Conservation (phyloP, 257 asterid genomes). For the Scutellaria minor region DNA sequence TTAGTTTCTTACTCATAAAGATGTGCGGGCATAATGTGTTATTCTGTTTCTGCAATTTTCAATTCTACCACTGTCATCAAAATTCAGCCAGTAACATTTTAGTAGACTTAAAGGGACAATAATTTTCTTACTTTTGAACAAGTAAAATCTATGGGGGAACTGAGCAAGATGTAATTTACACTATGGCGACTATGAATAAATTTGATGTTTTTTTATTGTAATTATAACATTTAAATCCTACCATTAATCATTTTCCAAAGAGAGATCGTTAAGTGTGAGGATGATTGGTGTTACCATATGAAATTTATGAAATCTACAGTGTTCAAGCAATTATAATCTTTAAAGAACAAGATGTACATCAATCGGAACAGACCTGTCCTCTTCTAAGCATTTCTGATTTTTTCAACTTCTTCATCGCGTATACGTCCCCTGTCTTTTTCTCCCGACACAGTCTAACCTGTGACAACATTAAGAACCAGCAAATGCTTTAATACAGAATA, state of each 20-base stretch:
- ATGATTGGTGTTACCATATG: too few relatives aligned
- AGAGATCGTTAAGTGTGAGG: too few relatives aligned
- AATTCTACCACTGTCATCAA: not conserved
- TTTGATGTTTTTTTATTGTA: too few relatives aligned
- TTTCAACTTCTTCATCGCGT: slow-evolving; percentile 88
- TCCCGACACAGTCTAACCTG: slow-evolving; percentile 90
- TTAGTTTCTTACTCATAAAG: not conserved
- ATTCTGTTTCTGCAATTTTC: not conserved
- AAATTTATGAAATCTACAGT: not conserved
- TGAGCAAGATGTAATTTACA: too few relatives aligned
- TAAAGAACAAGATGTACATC: not conserved
- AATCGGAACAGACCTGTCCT: slow-evolving; percentile 71
- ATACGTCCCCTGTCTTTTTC: slow-evolving; percentile 66
- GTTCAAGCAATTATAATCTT: not conserved
- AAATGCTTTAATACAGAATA: too few relatives aligned
- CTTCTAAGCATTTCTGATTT: slow-evolving; percentile 89
- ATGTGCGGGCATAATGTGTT: not conserved
- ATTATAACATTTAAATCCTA: too few relatives aligned
- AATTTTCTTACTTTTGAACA: not conserved
- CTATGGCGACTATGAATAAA: too few relatives aligned
- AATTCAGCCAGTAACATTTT: not conserved
- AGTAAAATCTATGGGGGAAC: not conserved
- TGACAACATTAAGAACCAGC: slow-evolving; percentile 32
- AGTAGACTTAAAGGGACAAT: not conserved
- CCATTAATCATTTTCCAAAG: too few relatives aligned